phyloP scores from a whole-genome alignment of 257 asterid species.

The Salvia rosmarinus region DNA sequence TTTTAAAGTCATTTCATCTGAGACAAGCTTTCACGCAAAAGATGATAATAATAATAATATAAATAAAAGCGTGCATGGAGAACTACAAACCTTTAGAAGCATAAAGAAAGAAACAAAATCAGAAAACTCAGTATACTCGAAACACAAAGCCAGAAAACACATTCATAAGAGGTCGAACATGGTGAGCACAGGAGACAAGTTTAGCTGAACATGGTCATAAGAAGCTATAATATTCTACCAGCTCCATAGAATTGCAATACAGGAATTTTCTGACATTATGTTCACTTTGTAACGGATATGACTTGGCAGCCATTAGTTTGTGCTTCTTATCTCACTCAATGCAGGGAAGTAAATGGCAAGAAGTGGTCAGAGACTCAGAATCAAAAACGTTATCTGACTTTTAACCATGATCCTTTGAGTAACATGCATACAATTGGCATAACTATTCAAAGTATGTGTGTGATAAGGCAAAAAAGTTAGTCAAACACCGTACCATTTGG shows the following conservation, averaged over 20 bases:
- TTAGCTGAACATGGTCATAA: background rate
- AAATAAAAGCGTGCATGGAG: background rate
- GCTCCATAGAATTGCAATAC: background rate
- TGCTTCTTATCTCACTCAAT: background rate
- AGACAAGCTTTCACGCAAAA: background rate
- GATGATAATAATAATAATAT: background rate
- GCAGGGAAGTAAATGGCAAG: background rate
- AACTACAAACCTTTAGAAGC: background rate
- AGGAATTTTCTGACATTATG: background rate
- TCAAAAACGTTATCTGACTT: background rate
- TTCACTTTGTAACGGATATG: too few relatives aligned
- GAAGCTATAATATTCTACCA: background rate
- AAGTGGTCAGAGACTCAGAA: background rate
- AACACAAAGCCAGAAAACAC: constrained; percentile 1
- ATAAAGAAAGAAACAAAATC: background rate
- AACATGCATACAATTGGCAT: constrained; percentile 7
- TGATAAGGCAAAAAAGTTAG: constrained; percentile 21
- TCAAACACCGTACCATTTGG: constrained; percentile 74
- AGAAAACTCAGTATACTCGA: background rate
- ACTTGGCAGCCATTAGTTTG: background rate
- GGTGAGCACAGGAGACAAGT: background rate
- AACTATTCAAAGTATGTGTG: background rate
- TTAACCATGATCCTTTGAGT: background rate
- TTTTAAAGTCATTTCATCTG: too few relatives aligned
- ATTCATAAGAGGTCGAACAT: background rate